Conservation (phyloP, 1,284 basidiomycete species). For the Ganoderma boninense region DNA sequence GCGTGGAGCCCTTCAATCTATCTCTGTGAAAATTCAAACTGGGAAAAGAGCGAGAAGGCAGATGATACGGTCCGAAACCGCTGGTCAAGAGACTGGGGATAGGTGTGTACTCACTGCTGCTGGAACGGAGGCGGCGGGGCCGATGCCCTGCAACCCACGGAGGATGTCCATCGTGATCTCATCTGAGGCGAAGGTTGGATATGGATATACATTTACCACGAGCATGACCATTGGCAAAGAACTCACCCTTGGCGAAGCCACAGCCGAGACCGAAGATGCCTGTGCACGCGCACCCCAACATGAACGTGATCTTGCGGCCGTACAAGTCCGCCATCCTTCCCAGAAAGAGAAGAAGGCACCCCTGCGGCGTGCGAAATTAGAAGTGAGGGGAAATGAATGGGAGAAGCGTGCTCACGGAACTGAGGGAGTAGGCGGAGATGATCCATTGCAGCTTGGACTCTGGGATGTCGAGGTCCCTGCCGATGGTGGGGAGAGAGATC, state of each 20-base stretch:
- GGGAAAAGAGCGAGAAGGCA: too few relatives aligned
- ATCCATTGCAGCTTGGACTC: constrained; percentile 65
- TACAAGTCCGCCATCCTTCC: constrained; percentile 69
- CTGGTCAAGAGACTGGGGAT: too few relatives aligned
- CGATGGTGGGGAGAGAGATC: constrained; percentile 65
- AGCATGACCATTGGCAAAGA: too few relatives aligned
- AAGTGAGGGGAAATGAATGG: neutral
- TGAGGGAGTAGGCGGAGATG: constrained; percentile 60
- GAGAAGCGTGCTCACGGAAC: constrained; percentile 44
- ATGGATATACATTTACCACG: too few relatives aligned
- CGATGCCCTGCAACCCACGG: constrained; percentile 75
- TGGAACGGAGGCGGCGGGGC: constrained; percentile 73
- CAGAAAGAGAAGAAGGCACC: constrained; percentile 65
- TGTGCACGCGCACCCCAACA: constrained; percentile 52
- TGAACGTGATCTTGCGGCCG: constrained; percentile 61
- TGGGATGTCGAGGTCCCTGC: constrained; percentile 52
- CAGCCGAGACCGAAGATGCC: constrained; percentile 49
- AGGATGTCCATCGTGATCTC: constrained; percentile 68
- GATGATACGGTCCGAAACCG: too few relatives aligned
- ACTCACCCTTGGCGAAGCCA: constrained; percentile 54
- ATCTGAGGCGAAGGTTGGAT: constrained; percentile 43
- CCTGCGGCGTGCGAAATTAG: constrained; percentile 41
- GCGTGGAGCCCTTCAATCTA: too few relatives aligned
- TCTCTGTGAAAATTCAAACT: too few relatives aligned
- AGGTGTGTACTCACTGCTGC: constrained; percentile 60